These are phyloP conservation scores for Quaeritorhiza haematococci DNA, from an alignment of 371 early-diverging fungal species.

Conservation along the genomic window DNA sequence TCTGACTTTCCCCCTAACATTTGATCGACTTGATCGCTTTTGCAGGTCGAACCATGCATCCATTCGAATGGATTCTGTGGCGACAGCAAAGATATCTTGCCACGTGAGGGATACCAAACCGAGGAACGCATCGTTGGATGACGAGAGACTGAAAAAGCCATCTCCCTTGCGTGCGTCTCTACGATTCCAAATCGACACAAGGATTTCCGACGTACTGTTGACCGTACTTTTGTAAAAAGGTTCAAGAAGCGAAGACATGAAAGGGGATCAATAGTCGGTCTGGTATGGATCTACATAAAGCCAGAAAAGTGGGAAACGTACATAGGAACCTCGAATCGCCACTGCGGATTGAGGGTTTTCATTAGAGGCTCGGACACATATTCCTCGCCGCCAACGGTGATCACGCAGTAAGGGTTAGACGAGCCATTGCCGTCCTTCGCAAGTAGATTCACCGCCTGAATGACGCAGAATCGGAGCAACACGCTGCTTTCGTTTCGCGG, in stretches of 20 bases:
- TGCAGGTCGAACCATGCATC: too few species aligned
- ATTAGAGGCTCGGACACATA: constrained; percentile 16
- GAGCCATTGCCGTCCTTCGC: constrained; percentile 29
- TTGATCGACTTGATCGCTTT: too few species aligned
- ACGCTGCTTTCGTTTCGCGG: too few species aligned
- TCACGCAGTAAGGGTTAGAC: constrained; percentile 31
- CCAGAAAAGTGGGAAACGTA: background rate
- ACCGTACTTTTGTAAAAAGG: background rate
- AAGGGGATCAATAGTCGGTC: background rate
- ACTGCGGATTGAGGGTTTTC: constrained; percentile 19
- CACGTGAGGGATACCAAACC: too few species aligned
- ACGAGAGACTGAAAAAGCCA: too few species aligned
- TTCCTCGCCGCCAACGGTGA: constrained; percentile 9
- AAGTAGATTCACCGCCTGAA: constrained; percentile 18
- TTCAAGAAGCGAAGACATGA: background rate
- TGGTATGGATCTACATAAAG: background rate
- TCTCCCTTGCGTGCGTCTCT: too few species aligned
- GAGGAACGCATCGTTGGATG: too few species aligned
- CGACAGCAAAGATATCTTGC: too few species aligned
- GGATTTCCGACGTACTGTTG: too few species aligned
- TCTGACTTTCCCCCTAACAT: too few species aligned
- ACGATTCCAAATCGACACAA: background rate
- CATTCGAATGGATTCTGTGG: too few species aligned
- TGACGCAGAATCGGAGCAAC: too few species aligned
- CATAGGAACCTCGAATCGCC: constrained; percentile 12